These are phyloP conservation scores for Rasamsonia emersonii DNA, from an alignment of 2,329 filamentous ascomycete genomes.

Conservation along the genomic window DNA sequence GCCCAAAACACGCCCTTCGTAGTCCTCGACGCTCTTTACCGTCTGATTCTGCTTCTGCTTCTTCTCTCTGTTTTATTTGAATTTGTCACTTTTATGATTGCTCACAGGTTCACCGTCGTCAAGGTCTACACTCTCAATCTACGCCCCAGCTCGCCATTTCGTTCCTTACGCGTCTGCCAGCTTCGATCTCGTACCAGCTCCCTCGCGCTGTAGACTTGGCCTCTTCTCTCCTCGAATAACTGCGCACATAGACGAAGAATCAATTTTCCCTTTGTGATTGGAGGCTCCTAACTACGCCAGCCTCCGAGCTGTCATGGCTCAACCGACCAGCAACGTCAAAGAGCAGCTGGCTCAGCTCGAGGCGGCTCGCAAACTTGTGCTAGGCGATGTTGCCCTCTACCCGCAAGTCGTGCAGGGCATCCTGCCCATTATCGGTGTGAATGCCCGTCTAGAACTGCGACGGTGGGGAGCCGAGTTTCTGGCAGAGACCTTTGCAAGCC, in stretches of 20 bases:
- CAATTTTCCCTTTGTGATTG: background rate
- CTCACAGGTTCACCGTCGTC: too few relatives aligned
- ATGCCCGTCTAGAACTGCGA: slow-evolving; percentile 68
- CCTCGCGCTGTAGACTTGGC: too few relatives aligned
- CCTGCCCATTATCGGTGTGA: slow-evolving; percentile 76
- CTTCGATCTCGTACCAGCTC: background rate
- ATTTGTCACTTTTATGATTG: background rate
- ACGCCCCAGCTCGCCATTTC: too few relatives aligned
- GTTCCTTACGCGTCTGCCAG: too few relatives aligned
- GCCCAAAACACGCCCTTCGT: too few relatives aligned
- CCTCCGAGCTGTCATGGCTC: slow-evolving; percentile 42
- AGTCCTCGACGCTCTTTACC: background rate
- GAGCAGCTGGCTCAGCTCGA: slow-evolving; percentile 83
- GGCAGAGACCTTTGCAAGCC: slow-evolving; percentile 89
- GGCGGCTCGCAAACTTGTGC: slow-evolving; percentile 79
- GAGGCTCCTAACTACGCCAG: background rate
- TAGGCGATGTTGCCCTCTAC: slow-evolving; percentile 81
- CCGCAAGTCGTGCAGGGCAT: slow-evolving; percentile 86
- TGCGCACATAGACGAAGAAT: background rate
- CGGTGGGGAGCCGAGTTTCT: slow-evolving; percentile 96
- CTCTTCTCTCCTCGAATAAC: background rate
- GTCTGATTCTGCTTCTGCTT: background rate
- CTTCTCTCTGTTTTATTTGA: slow-evolving; percentile 1
- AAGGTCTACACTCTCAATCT: too few relatives aligned
- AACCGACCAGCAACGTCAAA: slow-evolving; percentile 49